These are phyloP conservation scores for Blastomyces emzantsi DNA, from an alignment of 2,329 filamentous ascomycete species.

Conservation along the genomic window DNA sequence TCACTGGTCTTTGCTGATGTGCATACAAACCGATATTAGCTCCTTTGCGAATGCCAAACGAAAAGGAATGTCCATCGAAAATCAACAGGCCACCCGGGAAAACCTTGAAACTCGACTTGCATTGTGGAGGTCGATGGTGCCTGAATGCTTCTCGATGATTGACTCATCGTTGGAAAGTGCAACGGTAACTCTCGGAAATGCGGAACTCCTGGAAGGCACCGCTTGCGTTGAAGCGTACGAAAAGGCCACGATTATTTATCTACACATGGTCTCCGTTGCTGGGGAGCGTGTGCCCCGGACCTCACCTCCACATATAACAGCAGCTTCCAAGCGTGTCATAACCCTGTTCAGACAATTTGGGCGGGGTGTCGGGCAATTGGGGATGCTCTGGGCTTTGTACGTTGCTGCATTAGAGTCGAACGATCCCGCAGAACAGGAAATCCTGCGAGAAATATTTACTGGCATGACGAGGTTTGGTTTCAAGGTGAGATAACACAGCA, in stretches of 20 bases:
- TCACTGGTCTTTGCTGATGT: neutral
- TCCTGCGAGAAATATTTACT: slow-evolving; percentile 19
- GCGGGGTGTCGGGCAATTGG: slow-evolving; percentile 28
- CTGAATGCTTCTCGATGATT: slow-evolving; percentile 1
- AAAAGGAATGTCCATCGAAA: neutral
- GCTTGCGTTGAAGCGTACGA: slow-evolving; percentile 32
- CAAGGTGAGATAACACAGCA: neutral
- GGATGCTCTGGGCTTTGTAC: slow-evolving; percentile 28
- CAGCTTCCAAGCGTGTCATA: slow-evolving; percentile 25
- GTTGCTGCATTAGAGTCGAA: slow-evolving; percentile 28
- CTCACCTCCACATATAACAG: slow-evolving; percentile 11
- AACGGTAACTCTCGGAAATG: slow-evolving; percentile 31
- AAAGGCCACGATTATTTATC: slow-evolving; percentile 29
- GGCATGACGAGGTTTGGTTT: neutral
- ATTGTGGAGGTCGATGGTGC: neutral
- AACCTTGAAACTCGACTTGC: neutral
- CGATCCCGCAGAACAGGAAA: slow-evolving; percentile 23
- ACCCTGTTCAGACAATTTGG: slow-evolving; percentile 24
- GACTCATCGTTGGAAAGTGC: slow-evolving; percentile 19
- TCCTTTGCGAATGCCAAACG: neutral
- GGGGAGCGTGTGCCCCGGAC: slow-evolving; percentile 23
- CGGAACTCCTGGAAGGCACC: slow-evolving; percentile 27
- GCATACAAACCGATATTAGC: neutral
- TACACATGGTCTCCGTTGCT: slow-evolving; percentile 27
- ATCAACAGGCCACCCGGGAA: neutral